Base-by-base conservation (phyloP, 1,139 yeast genomes). In the Candida neerlandica region DNA sequence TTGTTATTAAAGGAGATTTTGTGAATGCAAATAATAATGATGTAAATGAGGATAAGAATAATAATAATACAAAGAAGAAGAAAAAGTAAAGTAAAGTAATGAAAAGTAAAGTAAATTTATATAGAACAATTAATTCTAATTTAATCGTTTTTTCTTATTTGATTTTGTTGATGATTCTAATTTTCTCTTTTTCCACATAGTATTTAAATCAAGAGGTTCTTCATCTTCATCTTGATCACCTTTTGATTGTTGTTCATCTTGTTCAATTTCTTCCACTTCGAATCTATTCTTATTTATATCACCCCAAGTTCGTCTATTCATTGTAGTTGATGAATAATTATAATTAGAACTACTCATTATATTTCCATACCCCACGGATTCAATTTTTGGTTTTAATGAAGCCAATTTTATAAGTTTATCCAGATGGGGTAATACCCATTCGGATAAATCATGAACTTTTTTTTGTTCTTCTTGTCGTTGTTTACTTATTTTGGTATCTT, bases 1-100 rank as follows among this genome's bases (percentile, higher is more conserved):
- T 91, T 0, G 76, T 94, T 1, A 69, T 86, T 1, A 77, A 72
- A 49, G 96, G 90, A 0, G 83, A 81, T 0, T 81, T 85, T 43
- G 54, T 57, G 62, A 35, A 45, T 43, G 52, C 48, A 40, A 49
- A 51, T 53, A 48, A 43, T 27, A 23, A 21, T 12, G 38, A 29
- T 37, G 34, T 19, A 27, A 29, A 37, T 35, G 4, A 29, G 14
- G 50, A 44, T 48, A 41, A n/a, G n/a, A 33, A 27, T 49, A 50
- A 46, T 49, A 50, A 46, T 46, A 54, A 49, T 52, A 47, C 56
- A 56, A 58, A 50, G 49, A 63, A 65, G 60, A 62, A 62, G 55
- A 58, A 60, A 51, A 58, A 63, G 58, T 15, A n/a, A 19, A 51
- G 52, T 18, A 7, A 2, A 3, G 12, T 18, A 11, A 7, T 18